Conservation (phyloP, 1,284 basidiomycete species). For the Tylopilus sp. region DNA sequence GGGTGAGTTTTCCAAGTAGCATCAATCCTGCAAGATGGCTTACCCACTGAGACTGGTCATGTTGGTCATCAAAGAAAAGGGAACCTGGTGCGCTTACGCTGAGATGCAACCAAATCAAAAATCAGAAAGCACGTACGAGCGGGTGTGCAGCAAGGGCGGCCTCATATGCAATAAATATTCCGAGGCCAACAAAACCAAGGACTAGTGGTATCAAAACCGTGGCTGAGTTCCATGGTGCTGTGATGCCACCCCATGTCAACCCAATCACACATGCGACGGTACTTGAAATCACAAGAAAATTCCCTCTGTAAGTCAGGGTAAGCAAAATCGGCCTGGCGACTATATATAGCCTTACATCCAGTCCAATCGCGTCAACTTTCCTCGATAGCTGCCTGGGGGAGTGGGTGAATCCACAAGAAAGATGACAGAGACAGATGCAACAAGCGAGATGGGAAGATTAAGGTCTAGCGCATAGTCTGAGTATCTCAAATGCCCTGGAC, state of each 20-base stretch:
- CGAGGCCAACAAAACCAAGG: conserved; percentile 24
- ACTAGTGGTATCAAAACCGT: conserved; percentile 21
- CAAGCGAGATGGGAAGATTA: conserved; percentile 26
- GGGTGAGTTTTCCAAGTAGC: neutral
- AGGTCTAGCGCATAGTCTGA: conserved; percentile 19
- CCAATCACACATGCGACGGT: conserved; percentile 20
- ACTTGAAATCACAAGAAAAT: conserved; percentile 24
- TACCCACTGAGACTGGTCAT: conserved; percentile 27
- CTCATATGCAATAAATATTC: conserved; percentile 23
- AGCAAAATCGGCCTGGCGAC: neutral
- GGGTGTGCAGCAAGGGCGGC: conserved; percentile 21
- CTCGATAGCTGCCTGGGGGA: conserved; percentile 14
- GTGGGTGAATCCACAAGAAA: conserved; percentile 23
- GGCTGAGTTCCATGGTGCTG: conserved; percentile 21
- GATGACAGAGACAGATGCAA: conserved; percentile 13
- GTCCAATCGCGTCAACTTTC: conserved; percentile 12
- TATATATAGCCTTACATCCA: conserved; percentile 21
- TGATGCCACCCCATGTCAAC: conserved; percentile 28
- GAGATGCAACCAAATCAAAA: neutral
- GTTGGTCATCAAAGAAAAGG: conserved; percentile 26
- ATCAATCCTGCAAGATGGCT: neutral
- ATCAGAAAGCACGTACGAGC: conserved; percentile 11
- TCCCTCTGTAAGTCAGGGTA: conserved; percentile 16
- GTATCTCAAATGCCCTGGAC: neutral
- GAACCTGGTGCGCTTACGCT: conserved; percentile 16